phyloP scores from a whole-genome alignment of 2,329 filamentous ascomycete genomes.

The Exophiala spinifera region DNA sequence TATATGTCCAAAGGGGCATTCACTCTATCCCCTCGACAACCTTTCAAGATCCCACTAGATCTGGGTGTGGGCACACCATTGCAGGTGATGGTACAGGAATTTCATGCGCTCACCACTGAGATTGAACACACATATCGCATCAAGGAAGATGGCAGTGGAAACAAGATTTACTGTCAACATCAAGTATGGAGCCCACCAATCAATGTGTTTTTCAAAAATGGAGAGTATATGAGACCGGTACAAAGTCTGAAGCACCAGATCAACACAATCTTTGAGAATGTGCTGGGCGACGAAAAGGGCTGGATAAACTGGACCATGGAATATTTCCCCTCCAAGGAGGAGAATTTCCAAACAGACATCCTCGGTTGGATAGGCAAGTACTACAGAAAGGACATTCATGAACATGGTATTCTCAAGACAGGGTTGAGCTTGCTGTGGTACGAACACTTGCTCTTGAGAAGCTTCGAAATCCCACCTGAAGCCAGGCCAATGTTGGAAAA shows the following conservation, averaged over 20 bases:
- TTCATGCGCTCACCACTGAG: constrained; percentile 8
- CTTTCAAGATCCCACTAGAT: constrained; percentile 15
- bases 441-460: constrained; percentile 20
- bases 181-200: constrained; percentile 23
- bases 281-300: constrained; percentile 7
- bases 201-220: constrained; percentile 16
- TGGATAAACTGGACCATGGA: constrained; percentile 16
- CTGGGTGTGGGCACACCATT: constrained; percentile 10
- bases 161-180: constrained; percentile 5
- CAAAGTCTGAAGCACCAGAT: constrained; percentile 6
- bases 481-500: constrained; percentile 8
- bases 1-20: constrained; percentile 14
- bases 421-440: constrained; percentile 21
- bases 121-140: constrained; percentile 11
- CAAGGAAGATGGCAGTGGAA: constrained; percentile 3
- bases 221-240: constrained; percentile 1
- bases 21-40: background rate
- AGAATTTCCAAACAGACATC: constrained; percentile 20
- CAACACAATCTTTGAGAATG: constrained; percentile 11
- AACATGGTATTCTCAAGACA: constrained; percentile 17
- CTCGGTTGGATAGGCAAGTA: constrained; percentile 16
- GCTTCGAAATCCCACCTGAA: constrained; percentile 10
- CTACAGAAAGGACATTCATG: constrained; percentile 17
- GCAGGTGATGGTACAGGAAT: constrained; percentile 16
- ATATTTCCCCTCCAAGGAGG: constrained; percentile 12